Conservation (phyloP, 1,284 basidiomycete species). For the Taiwanofungus camphoratus region DNA sequence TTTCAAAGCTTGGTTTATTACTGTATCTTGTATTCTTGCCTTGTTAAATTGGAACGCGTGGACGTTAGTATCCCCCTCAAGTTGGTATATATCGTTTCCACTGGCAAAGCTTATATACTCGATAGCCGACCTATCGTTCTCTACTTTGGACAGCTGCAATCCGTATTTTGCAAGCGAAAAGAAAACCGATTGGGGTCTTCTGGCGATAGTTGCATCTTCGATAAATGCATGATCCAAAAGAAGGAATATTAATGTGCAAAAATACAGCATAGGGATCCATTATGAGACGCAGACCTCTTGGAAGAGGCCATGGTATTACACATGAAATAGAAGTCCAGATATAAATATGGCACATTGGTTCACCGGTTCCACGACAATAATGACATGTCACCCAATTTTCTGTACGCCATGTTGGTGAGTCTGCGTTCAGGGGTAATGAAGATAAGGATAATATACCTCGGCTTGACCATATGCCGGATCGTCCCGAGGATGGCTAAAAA, state of each 20-base stretch:
- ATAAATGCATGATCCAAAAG: no score
- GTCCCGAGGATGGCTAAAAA: slow-evolving; percentile 85
- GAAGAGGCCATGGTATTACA: slow-evolving; percentile 5
- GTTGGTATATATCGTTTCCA: no score
- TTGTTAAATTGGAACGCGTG: no score
- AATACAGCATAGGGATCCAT: slow-evolving; percentile 11
- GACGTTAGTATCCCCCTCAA: no score
- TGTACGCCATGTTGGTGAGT: slow-evolving; percentile 23
- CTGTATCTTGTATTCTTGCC: slow-evolving; percentile 1
- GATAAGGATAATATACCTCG: slow-evolving; percentile 60
- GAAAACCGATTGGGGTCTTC: no score
- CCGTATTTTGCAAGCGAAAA: no score
- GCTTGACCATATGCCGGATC: slow-evolving; percentile 89
- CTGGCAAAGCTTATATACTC: no score
- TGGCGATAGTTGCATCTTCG: no score
- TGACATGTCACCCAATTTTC: slow-evolving; percentile 79
- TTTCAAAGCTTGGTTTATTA: background rate
- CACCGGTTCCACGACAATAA: slow-evolving; percentile 82
- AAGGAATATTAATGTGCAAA: background rate
- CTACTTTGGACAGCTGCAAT: no score
- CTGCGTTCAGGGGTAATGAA: slow-evolving; percentile 12
- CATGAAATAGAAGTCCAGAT: slow-evolving; percentile 8
- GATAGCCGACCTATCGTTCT: no score
- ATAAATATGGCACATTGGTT: slow-evolving; percentile 2
- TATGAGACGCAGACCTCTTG: slow-evolving; percentile 1